Evolutionary conservation across 805 yeast genomes (phyloP).

Genomic region (Cyberlindnera xishuangbannaensis): DNA sequence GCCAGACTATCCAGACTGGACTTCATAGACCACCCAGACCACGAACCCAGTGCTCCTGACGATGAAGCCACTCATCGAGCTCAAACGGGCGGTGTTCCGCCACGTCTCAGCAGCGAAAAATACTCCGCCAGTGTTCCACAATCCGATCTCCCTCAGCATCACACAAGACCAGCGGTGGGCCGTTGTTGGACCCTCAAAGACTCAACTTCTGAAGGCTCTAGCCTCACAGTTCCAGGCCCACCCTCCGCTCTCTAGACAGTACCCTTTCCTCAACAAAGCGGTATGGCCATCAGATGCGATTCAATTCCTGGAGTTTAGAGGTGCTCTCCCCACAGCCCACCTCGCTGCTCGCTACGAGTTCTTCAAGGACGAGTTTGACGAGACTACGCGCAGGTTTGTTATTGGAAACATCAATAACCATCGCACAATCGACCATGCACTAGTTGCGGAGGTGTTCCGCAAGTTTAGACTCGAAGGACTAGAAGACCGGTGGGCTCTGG

Average conservation of each 20-base stretch:
- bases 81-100: conserved; percentile 18
- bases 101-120: conserved; percentile 7
- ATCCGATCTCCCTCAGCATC: conserved; percentile 38
- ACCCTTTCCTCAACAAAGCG: conserved; percentile 44
- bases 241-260: conserved; percentile 49
- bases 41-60: no score
- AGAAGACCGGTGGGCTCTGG: conserved; percentile 72
- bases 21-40: no score
- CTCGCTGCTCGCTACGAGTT: conserved; percentile 86
- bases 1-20: no score
- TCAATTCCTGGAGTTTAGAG: conserved; percentile 41
- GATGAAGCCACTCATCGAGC: conserved; percentile 8
- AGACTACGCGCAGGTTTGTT: conserved; percentile 55
- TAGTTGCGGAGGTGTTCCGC: conserved; percentile 39
- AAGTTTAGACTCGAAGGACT: conserved; percentile 51
- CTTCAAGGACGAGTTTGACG: conserved; percentile 79
- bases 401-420: conserved; percentile 39
- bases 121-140: conserved; percentile 28
- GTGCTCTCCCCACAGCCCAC: conserved; percentile 55
- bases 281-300: conserved; percentile 41
- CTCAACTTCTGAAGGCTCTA: conserved; percentile 48
- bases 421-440: conserved; percentile 27
- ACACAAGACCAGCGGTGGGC: conserved; percentile 43
- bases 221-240: conserved; percentile 47
- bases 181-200: conserved; percentile 48